Evolutionary conservation across 75 land plant genomes (phyloP), one percentile per base, ranked within the genome.

Genomic region (Picea glauca): DNA sequence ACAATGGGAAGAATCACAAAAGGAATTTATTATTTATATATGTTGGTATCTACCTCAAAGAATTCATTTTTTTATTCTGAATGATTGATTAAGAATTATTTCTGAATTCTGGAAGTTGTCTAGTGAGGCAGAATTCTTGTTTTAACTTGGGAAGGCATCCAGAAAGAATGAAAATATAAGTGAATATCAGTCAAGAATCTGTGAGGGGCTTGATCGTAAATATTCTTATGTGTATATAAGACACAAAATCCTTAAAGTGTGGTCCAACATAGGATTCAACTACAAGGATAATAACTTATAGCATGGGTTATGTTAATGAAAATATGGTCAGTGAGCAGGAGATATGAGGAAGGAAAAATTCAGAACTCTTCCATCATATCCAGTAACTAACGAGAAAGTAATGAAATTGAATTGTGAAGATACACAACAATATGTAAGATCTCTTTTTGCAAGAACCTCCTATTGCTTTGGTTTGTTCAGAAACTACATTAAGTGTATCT

Each of bases 401-500:
- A 62, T 62, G 12, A n/a, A 62, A 21, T 21, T 23, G 1, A 62
- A 13, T 62, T 62, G 21, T 6, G 21, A 62, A 62, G 30, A 62
- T n/a, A 62, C 20, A 62, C 63, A 65, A 65, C 7, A 4, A 33
- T 40, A 68, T 35, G 20, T n/a, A 68, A 68, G 33, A 68, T 68
- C 6, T 9, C 0, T 38, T 68, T 46, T 0, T 6, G 8, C 50
- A 46, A 46, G 50, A 46, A 88, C 92, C 92, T 83, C 89, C 92
- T 77, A 90, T 92, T 54, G 96, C 96, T 80, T 88, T 90, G 56
- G 87, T 86, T 81, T 94, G 96, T 62, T 84, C 83, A 77, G 89
- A 79, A 80, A 92, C 92, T 64, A 91, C 89, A 1, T 81, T 84
- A 77, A 86, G 77, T 1, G 96, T 94, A 23, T 89, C 77, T 68